Evolutionary conservation across 257 asterid genomes (phyloP).

Genomic region (Solanum sitiens): DNA sequence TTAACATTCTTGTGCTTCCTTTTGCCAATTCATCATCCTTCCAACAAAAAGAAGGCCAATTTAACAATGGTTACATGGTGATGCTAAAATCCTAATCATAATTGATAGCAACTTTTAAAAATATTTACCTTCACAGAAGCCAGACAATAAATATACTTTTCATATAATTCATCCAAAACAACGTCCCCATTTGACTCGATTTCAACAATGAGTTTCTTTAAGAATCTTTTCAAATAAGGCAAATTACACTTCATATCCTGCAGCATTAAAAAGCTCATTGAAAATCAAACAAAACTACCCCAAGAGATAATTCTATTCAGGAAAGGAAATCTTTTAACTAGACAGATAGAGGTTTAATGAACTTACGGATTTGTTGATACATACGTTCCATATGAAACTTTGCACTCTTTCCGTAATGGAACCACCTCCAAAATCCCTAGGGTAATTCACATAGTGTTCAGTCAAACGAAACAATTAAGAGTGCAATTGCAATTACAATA

Average conservation of each 20-base stretch:
- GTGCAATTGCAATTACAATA: neutral
- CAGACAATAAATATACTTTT: slow-evolving; percentile 47
- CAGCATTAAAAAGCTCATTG: neutral
- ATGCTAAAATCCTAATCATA: neutral
- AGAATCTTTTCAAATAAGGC: slow-evolving; percentile 48
- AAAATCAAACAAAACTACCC: neutral
- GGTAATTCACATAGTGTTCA: neutral
- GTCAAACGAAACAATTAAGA: neutral
- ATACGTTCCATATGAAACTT: slow-evolving; percentile 59
- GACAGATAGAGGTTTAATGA: neutral
- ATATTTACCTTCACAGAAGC: slow-evolving; percentile 42
- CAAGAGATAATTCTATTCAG: neutral
- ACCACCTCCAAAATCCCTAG: slow-evolving; percentile 72
- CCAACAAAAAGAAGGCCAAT: neutral
- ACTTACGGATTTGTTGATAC: slow-evolving; percentile 51
- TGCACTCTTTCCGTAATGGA: slow-evolving; percentile 55
- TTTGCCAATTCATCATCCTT: slow-evolving; percentile 42
- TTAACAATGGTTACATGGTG: neutral
- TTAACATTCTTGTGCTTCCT: slow-evolving; percentile 52
- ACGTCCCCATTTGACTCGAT: slow-evolving; percentile 55
- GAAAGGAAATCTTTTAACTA: neutral
- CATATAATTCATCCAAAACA: slow-evolving; percentile 75
- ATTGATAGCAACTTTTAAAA: neutral
- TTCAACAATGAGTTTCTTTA: slow-evolving; percentile 69
- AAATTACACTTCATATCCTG: slow-evolving; percentile 49